Conservation (phyloP, 2,329 filamentous ascomycete genomes). For the Neobulgaria alba region DNA sequence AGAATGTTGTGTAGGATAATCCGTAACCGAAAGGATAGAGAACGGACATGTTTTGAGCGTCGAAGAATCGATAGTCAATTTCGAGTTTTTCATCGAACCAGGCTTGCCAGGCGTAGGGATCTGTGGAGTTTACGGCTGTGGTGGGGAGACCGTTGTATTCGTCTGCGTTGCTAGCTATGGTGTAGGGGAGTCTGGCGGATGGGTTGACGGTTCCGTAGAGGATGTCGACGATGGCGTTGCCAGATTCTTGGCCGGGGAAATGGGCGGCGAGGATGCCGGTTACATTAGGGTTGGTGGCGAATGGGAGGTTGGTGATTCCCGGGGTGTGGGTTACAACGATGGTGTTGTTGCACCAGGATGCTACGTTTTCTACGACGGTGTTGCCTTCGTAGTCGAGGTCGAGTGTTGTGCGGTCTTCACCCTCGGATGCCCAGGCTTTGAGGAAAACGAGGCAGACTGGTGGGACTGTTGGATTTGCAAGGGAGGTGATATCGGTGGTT, state of each 20-base stretch:
- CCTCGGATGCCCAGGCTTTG: constrained; percentile 62
- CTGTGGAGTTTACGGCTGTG: constrained; percentile 64
- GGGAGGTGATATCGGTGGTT: constrained; percentile 49
- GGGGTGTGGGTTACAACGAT: constrained; percentile 58
- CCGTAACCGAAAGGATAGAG: constrained; percentile 34
- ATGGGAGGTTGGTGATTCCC: constrained; percentile 56
- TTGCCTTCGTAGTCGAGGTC: constrained; percentile 10
- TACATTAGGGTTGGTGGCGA: constrained; percentile 66
- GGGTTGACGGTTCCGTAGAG: constrained; percentile 70
- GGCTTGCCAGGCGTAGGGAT: constrained; percentile 54
- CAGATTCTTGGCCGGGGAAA: constrained; percentile 75
- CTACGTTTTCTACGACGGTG: constrained; percentile 34
- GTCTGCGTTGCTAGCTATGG: constrained; percentile 40
- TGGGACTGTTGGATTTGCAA: constrained; percentile 9
- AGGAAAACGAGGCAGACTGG: constrained; percentile 49
- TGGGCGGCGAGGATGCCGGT: constrained; percentile 73
- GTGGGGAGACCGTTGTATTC: constrained; percentile 44
- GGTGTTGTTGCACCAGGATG: constrained; percentile 39
- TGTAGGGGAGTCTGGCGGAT: constrained; percentile 72
- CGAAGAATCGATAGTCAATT: constrained; percentile 43
- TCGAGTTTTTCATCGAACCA: constrained; percentile 46
- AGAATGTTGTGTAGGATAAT: constrained; percentile 68
- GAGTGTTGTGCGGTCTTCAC: constrained; percentile 45
- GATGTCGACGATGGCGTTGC: constrained; percentile 68
- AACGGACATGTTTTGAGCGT: constrained; percentile 31